Evolutionary conservation across 176 grass and related monocot genomes (phyloP).

Genomic region (Saccharum officinarum): DNA sequence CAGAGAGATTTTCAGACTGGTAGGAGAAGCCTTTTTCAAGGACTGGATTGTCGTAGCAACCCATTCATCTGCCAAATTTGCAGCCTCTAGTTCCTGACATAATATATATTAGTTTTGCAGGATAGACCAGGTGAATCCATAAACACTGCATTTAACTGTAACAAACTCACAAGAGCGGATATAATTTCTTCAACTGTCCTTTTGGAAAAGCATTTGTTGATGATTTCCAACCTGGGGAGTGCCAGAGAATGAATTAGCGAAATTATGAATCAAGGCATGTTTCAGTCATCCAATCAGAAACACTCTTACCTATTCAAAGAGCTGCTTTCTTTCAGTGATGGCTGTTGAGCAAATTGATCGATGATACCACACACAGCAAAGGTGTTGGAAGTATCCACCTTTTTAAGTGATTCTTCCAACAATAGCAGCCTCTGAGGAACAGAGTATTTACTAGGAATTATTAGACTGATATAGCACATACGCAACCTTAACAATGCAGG

Average conservation of each 20-base stretch:
- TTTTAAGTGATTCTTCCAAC: constrained; percentile 79
- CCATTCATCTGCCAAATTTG: constrained; percentile 58
- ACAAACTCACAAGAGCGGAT: constrained; percentile 81
- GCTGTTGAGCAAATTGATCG: constrained; percentile 64
- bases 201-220: constrained; percentile 98
- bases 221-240: constrained; percentile 61
- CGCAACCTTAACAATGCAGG: constrained; percentile 2
- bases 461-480: constrained; percentile 18
- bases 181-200: constrained; percentile 87
- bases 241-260: not conserved
- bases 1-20: constrained; percentile 87
- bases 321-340: constrained; percentile 74
- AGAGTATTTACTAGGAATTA: constrained; percentile 26
- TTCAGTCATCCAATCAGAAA: not conserved
- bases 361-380: constrained; percentile 78
- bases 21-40: constrained; percentile 81
- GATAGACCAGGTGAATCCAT: not conserved
- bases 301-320: constrained; percentile 60
- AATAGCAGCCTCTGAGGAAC: constrained; percentile 55
- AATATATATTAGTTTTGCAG: constrained; percentile 34
- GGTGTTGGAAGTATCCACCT: constrained; percentile 56
- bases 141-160: constrained; percentile 23
- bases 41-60: constrained; percentile 60
- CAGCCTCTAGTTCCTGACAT: constrained; percentile 72
- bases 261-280: constrained; percentile 18